Conservation (phyloP, 768 basidiomycete genomes). For the Suillus placidus region DNA sequence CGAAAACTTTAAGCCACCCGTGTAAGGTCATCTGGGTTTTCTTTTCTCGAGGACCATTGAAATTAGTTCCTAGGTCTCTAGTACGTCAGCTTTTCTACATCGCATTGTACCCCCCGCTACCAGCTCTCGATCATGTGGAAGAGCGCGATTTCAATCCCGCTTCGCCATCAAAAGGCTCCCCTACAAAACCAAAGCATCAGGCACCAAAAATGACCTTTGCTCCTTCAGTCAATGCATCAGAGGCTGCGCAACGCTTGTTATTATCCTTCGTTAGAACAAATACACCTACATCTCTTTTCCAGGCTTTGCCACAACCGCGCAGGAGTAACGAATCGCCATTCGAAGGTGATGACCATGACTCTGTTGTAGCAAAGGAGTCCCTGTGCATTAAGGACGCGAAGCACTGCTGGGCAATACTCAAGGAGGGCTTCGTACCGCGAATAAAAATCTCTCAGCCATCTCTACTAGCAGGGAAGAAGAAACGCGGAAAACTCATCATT, state of each 20-base stretch:
- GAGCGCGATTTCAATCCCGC: conserved; percentile 28
- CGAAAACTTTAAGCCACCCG: conserved; percentile 55
- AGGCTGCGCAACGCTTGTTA: conserved; percentile 55
- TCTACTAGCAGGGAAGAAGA: conserved; percentile 28
- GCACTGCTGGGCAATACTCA: conserved; percentile 65
- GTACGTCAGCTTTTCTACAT: conserved; percentile 72
- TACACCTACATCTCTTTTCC: conserved; percentile 51
- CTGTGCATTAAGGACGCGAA: conserved; percentile 54
- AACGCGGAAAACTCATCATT: conserved; percentile 32
- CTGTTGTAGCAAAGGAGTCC: conserved; percentile 58
- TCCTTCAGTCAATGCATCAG: conserved; percentile 48
- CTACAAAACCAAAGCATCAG: conserved; percentile 49
- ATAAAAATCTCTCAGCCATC: conserved; percentile 22
- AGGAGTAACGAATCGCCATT: conserved; percentile 12
- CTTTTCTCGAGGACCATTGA: neutral
- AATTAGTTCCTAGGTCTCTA: conserved; percentile 48
- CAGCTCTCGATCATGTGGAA: conserved; percentile 17
- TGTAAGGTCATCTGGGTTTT: conserved; percentile 43
- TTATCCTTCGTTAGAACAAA: conserved; percentile 61
- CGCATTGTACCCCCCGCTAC: conserved; percentile 59
- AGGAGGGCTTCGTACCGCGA: conserved; percentile 52
- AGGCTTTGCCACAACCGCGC: conserved; percentile 56
- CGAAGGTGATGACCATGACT: conserved; percentile 46
- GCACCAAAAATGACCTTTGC: conserved; percentile 44
- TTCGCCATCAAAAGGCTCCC: conserved; percentile 45